phyloP scores from a whole-genome alignment of 257 asterid genomes.

The Verbena officinalis region DNA sequence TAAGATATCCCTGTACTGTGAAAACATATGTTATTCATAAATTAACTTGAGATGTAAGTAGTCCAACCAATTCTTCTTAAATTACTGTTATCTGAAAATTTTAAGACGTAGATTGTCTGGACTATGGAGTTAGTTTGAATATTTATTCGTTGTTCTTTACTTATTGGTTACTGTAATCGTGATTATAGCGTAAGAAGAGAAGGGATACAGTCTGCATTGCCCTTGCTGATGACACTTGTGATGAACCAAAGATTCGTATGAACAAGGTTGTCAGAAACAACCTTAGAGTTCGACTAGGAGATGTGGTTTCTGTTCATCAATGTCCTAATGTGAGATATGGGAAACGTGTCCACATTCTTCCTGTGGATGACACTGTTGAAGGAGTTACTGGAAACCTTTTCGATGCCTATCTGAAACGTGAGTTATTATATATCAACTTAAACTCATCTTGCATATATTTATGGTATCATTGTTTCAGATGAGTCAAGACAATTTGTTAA shows the following conservation, averaged over 20 bases:
- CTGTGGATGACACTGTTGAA: slow-evolving; percentile 68
- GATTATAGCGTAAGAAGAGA: slow-evolving; percentile 64
- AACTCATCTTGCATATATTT: slow-evolving; percentile 3
- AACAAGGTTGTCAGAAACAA: slow-evolving; percentile 74
- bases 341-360: slow-evolving; percentile 59
- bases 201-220: slow-evolving; percentile 70
- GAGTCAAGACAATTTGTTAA: not conserved
- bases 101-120: not conserved
- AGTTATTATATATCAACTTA: no score
- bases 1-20: not conserved
- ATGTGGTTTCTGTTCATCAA: slow-evolving; percentile 71
- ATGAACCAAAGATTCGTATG: slow-evolving; percentile 65
- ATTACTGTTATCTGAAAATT: not conserved
- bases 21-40: not conserved
- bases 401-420: slow-evolving; percentile 68
- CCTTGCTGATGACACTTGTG: slow-evolving; percentile 72
- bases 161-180: not conserved
- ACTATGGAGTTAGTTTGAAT: not conserved
- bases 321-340: slow-evolving; percentile 69
- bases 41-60: no score
- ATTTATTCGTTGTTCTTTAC: not conserved
- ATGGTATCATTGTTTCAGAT: not conserved
- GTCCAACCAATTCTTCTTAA: slow-evolving; percentile 1
- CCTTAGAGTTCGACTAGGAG: slow-evolving; percentile 68
- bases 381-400: slow-evolving; percentile 71